phyloP scores from a whole-genome alignment of 306 rosid genomes.

The Ormosia semicastrata region DNA sequence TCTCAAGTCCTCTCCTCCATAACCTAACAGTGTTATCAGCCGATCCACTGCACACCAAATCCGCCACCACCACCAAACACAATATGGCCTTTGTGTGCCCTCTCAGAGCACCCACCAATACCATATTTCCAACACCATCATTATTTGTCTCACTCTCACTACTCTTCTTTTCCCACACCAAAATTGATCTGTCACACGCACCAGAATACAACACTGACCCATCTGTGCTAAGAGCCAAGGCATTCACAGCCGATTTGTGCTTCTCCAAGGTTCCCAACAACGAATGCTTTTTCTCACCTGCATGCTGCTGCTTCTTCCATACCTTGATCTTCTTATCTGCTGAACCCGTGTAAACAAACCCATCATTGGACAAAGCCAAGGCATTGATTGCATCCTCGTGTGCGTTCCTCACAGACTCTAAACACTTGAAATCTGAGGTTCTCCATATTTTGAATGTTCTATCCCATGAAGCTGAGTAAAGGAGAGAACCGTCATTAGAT shows the following conservation, averaged over 20 bases:
- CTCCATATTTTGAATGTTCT: slow-evolving; percentile 73
- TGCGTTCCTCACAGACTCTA: slow-evolving; percentile 54
- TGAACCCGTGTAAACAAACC: slow-evolving; percentile 57
- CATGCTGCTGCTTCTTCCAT: slow-evolving; percentile 40
- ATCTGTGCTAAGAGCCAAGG: slow-evolving; percentile 51
- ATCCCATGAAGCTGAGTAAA: slow-evolving; percentile 83
- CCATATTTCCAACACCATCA: slow-evolving; percentile 23
- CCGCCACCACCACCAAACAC: slow-evolving; percentile 55
- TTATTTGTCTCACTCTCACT: not conserved
- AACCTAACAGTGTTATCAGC: slow-evolving; percentile 67
- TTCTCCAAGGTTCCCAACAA: slow-evolving; percentile 51
- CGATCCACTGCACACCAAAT: slow-evolving; percentile 74
- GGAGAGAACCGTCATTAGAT: slow-evolving; percentile 45
- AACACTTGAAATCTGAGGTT: slow-evolving; percentile 57
- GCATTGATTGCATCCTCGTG: slow-evolving; percentile 79
- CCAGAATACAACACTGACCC: slow-evolving; percentile 65
- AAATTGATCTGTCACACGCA: slow-evolving; percentile 69
- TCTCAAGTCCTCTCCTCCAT: slow-evolving; percentile 57
- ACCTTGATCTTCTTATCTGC: slow-evolving; percentile 69
- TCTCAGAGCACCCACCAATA: slow-evolving; percentile 61
- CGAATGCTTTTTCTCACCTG: slow-evolving; percentile 17
- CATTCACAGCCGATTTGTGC: slow-evolving; percentile 72
- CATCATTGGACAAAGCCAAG: slow-evolving; percentile 44
- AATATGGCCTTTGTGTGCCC: slow-evolving; percentile 67
- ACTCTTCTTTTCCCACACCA: slow-evolving; percentile 59